Percentiles rank a stretch among this genome's conserved stretches.
Conservation (phyloP, 2,329 filamentous ascomycete species). For the Aureobasidium sp. region DNA sequence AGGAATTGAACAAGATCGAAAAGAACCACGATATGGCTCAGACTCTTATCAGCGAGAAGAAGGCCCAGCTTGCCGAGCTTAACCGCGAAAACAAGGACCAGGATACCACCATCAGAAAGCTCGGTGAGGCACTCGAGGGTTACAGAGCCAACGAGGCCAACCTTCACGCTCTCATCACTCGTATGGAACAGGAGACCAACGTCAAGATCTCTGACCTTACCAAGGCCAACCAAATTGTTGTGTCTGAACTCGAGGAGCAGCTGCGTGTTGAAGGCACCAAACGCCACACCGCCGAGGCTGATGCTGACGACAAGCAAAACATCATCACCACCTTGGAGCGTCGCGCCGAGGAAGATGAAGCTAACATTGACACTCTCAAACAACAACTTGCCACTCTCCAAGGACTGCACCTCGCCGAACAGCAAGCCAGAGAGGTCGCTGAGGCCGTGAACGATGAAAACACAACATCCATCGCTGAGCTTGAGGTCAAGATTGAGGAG, state of each 20-base stretch:
- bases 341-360: conserved; percentile 31
- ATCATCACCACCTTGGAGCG: conserved; percentile 35
- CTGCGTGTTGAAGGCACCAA: conserved; percentile 32
- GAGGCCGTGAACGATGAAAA: conserved; percentile 35
- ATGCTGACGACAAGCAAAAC: conserved; percentile 32
- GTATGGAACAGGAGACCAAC: conserved; percentile 35
- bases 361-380: conserved; percentile 29
- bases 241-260: conserved; percentile 32
- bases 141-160: conserved; percentile 35
- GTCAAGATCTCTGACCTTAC: conserved; percentile 33
- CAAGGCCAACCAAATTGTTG: conserved; percentile 30
- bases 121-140: conserved; percentile 33
- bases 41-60: conserved; percentile 22
- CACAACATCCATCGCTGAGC: conserved; percentile 30
- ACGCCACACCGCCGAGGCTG: conserved; percentile 33
- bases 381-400: conserved; percentile 29
- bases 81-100: conserved; percentile 28
- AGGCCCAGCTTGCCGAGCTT: conserved; percentile 21
- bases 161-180: conserved; percentile 32
- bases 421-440: conserved; percentile 26
- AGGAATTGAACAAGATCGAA: conserved; percentile 28
- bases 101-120: conserved; percentile 30
- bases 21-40: conserved; percentile 26
- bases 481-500: conserved; percentile 31
- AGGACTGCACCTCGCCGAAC: conserved; percentile 30